Percentiles rank a stretch among this genome's conserved stretches.
Evolutionary conservation across 1,284 basidiomycete species (phyloP).

Genomic region (Cutaneotrichosporon dermatis): DNA sequence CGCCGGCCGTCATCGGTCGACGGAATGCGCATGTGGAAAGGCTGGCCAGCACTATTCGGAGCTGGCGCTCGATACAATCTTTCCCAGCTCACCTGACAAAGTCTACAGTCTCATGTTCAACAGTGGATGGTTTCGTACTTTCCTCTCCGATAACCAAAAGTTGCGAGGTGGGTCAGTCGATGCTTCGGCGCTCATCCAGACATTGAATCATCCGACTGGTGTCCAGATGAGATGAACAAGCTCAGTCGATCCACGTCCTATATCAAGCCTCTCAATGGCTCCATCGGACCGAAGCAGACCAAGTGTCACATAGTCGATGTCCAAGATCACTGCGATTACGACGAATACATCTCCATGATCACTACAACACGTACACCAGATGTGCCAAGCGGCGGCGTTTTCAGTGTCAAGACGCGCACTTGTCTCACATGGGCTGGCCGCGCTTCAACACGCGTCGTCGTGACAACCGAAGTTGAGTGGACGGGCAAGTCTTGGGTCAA

Average conservation of each 20-base stretch:
- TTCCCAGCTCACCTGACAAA: slow-evolving; percentile 88
- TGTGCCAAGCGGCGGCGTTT: slow-evolving; percentile 86
- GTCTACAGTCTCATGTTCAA: slow-evolving; percentile 95
- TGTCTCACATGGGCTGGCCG: slow-evolving; percentile 90
- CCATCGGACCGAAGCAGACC: slow-evolving; percentile 88
- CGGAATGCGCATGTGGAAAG: slow-evolving; percentile 70
- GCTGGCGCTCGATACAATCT: slow-evolving; percentile 67
- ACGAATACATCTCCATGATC: slow-evolving; percentile 74
- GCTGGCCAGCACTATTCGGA: slow-evolving; percentile 69
- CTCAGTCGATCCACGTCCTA: slow-evolving; percentile 86
- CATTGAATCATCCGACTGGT: slow-evolving; percentile 88
- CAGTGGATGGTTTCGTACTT: slow-evolving; percentile 91
- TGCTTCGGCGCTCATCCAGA: slow-evolving; percentile 53
- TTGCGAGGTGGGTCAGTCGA: slow-evolving; percentile 64
- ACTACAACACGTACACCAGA: slow-evolving; percentile 93
- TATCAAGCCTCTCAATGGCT: slow-evolving; percentile 85
- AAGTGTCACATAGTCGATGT: slow-evolving; percentile 92
- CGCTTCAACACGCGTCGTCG: slow-evolving; percentile 69
- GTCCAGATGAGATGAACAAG: slow-evolving; percentile 63
- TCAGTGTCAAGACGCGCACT: slow-evolving; percentile 87
- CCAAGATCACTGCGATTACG: slow-evolving; percentile 72
- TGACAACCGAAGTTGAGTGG: slow-evolving; percentile 94
- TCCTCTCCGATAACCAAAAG: slow-evolving; percentile 82
- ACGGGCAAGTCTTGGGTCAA: slow-evolving; percentile 93
- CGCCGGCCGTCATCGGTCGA: slow-evolving; percentile 44